Base-by-base conservation (phyloP, 1,284 basidiomycete species). In the Trichosporon asahii region DNA sequence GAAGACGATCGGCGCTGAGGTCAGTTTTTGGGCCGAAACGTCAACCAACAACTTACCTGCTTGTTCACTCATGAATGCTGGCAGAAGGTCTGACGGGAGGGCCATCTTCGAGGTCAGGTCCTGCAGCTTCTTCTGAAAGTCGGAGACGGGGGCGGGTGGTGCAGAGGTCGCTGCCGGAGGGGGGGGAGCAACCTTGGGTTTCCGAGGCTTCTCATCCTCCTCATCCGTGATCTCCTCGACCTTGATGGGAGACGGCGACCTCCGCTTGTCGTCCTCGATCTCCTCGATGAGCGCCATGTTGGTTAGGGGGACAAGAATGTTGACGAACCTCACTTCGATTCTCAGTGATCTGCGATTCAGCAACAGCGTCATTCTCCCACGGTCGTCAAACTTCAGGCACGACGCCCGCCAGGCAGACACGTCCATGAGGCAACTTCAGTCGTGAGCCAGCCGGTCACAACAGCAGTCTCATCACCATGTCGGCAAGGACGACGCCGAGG, bases 241-340 rank as follows among this genome's bases (percentile, higher is more conserved):
- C 53, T 53, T 61, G 21, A 67, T 61, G 44, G 64, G 44, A 11
- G 64, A 49, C 8, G 64, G 64, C 25, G 18, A 60, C 65, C 37
- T 65, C 53, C 15, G 37, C 15, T 33, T 69, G 21, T 71, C 71
- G 15, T 76, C 76, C 21, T 73, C 53, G 14, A 79, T 69, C 37
- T 79, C 78, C 49, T 82, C 78, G 31, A 79, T 75, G 57, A 78
- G 76, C 6, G 76, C 76, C 79, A 80, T 81, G 29, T 4, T 74
- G 46, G n/a, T 29, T 5, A 11, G 49, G 31, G 7, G 37, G 27
- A 40, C 21, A 37, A 18, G 37, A n/a, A n/a, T 8, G 25, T 61
- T 37, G 40, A 46, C n/a, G 33, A 46, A 64, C 6, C 37, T 40
- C n/a, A 23, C 37, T 15, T 49, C 40, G 8, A 14, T 25, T 1